A percentile compares a stretch with the other conserved stretches of the same genome.
Evolutionary conservation across 2,329 filamentous ascomycete species (phyloP).

Genomic region (Colletotrichum cuscutae): DNA sequence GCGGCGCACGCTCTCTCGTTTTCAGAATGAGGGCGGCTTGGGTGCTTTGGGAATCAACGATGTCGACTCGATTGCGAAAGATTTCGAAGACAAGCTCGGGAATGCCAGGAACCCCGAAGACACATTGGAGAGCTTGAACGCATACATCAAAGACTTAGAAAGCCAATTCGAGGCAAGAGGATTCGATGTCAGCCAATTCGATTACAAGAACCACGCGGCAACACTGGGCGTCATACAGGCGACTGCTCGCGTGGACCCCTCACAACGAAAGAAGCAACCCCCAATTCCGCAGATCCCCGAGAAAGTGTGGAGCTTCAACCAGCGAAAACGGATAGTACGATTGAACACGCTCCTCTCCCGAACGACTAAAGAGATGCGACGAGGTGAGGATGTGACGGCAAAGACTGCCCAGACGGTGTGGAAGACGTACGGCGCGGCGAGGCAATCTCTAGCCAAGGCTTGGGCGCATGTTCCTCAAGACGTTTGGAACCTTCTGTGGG

Average conservation of each 20-base stretch:
- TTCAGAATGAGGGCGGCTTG: slow-evolving; percentile 36
- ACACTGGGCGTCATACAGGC: slow-evolving; percentile 24
- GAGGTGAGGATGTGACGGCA: slow-evolving; percentile 37
- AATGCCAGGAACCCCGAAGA: slow-evolving; percentile 45
- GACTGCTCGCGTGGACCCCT: slow-evolving; percentile 37
- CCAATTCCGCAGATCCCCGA: slow-evolving; percentile 49
- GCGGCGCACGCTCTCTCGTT: slow-evolving; percentile 42
- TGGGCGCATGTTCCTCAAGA: slow-evolving; percentile 67
- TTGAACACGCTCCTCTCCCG: slow-evolving; percentile 46
- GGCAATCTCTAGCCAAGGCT: slow-evolving; percentile 53
- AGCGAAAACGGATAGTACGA: slow-evolving; percentile 49
- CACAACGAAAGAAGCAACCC: slow-evolving; percentile 16
- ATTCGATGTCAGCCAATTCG: slow-evolving; percentile 23
- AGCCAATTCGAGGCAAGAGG: slow-evolving; percentile 34
- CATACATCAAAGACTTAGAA: slow-evolving; percentile 48
- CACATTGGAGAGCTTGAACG: slow-evolving; percentile 46
- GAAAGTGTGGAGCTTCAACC: slow-evolving; percentile 48
- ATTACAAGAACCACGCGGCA: slow-evolving; percentile 30
- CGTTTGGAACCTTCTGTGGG: slow-evolving; percentile 75
- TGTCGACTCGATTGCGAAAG: slow-evolving; percentile 55
- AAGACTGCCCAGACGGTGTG: slow-evolving; percentile 55
- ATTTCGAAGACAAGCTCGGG: slow-evolving; percentile 30
- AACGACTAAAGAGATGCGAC: slow-evolving; percentile 42
- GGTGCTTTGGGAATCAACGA: slow-evolving; percentile 54
- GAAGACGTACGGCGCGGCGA: slow-evolving; percentile 60